These are phyloP conservation scores for Jamesozyma piceae DNA, from an alignment of 805 yeast species.

Conservation along the genomic window DNA sequence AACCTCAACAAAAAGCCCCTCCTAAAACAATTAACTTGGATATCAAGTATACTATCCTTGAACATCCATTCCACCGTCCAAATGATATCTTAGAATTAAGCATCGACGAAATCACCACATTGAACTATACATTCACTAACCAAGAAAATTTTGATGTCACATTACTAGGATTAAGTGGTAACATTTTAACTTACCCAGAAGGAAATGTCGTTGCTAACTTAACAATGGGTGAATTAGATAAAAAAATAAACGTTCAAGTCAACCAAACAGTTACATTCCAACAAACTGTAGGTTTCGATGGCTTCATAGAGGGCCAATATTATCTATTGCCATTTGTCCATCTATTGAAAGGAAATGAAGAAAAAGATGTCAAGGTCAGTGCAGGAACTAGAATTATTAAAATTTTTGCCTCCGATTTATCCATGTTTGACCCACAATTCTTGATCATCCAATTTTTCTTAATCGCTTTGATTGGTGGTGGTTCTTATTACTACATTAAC, in stretches of 20 bases:
- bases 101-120: conserved; percentile 45
- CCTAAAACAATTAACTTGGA: conserved; percentile 30
- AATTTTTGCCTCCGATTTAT: conserved; percentile 56
- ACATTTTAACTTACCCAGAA: conserved; percentile 45
- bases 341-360: conserved; percentile 36
- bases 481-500: conserved; percentile 33
- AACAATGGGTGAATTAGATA: conserved; percentile 54
- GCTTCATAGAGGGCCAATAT: conserved; percentile 48
- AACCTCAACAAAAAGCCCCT: too few species aligned
- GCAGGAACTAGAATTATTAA: conserved; percentile 48
- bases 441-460: conserved; percentile 52
- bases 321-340: conserved; percentile 51
- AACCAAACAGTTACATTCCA: conserved; percentile 42
- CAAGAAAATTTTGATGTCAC: conserved; percentile 42
- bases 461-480: conserved; percentile 38
- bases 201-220: conserved; percentile 49
- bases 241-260: conserved; percentile 41
- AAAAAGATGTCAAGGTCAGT: conserved; percentile 44
- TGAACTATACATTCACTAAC: conserved; percentile 46
- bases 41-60: conserved; percentile 42
- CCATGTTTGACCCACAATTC: conserved; percentile 65
- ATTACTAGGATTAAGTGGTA: conserved; percentile 63
- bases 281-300: conserved; percentile 48
- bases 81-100: conserved; percentile 35
- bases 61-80: conserved; percentile 33